Evolutionary conservation across 768 basidiomycete species (phyloP).

Genomic region (Rhodosporidiobolus sp.): DNA sequence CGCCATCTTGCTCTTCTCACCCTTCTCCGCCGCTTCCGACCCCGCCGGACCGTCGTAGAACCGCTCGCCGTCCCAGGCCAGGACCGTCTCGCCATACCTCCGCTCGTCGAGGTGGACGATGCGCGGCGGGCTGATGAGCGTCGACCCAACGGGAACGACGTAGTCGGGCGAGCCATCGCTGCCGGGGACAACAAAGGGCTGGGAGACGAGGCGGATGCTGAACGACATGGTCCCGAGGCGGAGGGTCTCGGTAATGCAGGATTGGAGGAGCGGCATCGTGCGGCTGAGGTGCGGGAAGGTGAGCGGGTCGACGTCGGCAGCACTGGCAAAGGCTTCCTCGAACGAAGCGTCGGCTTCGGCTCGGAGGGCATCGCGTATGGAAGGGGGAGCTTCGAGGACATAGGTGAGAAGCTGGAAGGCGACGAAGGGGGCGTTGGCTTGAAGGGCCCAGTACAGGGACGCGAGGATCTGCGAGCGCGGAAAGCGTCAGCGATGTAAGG

Average conservation of each 20-base stretch:
- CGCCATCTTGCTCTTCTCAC: slow-evolving; percentile 9
- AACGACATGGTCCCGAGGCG: slow-evolving; percentile 31
- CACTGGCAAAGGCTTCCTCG: background rate
- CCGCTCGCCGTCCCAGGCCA: slow-evolving; percentile 29
- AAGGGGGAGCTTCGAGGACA: slow-evolving; percentile 15
- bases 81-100: slow-evolving; percentile 14
- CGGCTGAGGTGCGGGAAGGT: slow-evolving; percentile 3
- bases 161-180: background rate
- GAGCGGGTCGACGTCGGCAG: background rate
- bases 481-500: rapidly evolving
- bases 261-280: slow-evolving; percentile 28
- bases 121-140: slow-evolving; percentile 23
- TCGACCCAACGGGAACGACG: slow-evolving; percentile 1
- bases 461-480: background rate
- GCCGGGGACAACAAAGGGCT: slow-evolving; percentile 5
- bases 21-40: background rate
- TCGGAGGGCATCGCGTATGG: slow-evolving; percentile 5
- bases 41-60: slow-evolving; percentile 27
- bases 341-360: slow-evolving; percentile 20
- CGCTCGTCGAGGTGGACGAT: slow-evolving; percentile 20
- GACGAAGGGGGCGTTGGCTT: slow-evolving; percentile 37
- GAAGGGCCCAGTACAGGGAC: slow-evolving; percentile 28
- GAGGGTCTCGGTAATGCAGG: slow-evolving; percentile 37
- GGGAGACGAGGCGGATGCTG: slow-evolving; percentile 26
- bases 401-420: slow-evolving; percentile 25